A percentile compares a stretch with the other conserved stretches of the same genome.
Evolutionary conservation across 2,329 filamentous ascomycete genomes (phyloP).

Genomic region (Metarhizium humberi): DNA sequence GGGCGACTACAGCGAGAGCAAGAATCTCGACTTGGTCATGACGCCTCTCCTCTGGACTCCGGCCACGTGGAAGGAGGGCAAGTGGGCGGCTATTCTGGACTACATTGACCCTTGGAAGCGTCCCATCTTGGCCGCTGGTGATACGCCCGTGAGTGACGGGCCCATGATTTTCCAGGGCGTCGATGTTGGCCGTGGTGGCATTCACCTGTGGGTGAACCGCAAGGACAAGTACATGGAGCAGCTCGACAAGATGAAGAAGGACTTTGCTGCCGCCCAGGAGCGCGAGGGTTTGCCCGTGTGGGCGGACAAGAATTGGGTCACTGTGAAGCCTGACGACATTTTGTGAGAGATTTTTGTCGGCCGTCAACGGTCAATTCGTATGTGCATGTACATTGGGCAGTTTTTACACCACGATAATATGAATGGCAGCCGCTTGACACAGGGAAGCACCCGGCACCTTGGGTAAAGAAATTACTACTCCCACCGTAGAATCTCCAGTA

Average conservation of each 20-base stretch:
- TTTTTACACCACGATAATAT: too few species aligned
- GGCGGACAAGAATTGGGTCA: conserved; percentile 35
- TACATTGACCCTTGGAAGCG: conserved; percentile 34
- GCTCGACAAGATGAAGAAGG: conserved; percentile 27
- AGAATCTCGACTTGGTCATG: conserved; percentile 29
- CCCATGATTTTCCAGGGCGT: conserved; percentile 36
- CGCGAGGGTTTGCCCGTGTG: conserved; percentile 27
- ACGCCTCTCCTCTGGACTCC: conserved; percentile 33
- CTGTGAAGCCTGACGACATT: conserved; percentile 30
- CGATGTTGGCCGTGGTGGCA: conserved; percentile 29
- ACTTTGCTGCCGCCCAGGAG: conserved; percentile 23
- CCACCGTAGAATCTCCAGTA: too few species aligned
- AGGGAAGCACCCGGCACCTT: too few species aligned
- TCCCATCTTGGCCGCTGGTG: conserved; percentile 31
- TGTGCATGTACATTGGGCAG: too few species aligned
- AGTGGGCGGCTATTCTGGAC: conserved; percentile 32
- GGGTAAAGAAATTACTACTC: too few species aligned
- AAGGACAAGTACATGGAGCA: conserved; percentile 23
- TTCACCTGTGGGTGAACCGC: conserved; percentile 33
- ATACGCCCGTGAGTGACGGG: conserved; percentile 32
- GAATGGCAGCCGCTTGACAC: too few species aligned
- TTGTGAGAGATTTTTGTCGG: conserved; percentile 11
- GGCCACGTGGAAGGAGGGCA: conserved; percentile 33
- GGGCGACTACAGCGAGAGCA: conserved; percentile 22
- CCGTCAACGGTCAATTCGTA: not conserved